A percentile compares a stretch with the other conserved stretches of the same genome.
phyloP scores from a whole-genome alignment of 2,329 filamentous ascomycete species.

The Sphaerulina vaccinii region DNA sequence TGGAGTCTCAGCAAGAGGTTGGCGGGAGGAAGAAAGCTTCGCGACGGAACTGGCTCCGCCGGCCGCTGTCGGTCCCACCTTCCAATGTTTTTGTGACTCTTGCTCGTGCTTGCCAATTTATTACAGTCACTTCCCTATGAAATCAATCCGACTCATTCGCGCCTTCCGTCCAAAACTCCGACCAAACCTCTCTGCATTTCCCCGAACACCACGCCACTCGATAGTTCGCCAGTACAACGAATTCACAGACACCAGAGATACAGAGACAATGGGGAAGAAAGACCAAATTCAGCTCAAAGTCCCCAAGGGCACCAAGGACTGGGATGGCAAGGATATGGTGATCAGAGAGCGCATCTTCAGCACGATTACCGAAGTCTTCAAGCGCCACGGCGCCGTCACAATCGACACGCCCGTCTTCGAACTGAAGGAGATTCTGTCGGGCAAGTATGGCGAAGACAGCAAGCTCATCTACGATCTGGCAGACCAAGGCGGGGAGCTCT shows the following conservation, averaged over 20 bases:
- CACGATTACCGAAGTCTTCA: slow-evolving; percentile 75
- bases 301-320: slow-evolving; percentile 89
- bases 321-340: slow-evolving; percentile 74
- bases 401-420: slow-evolving; percentile 85
- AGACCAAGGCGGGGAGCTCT: slow-evolving; percentile 83
- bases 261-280: slow-evolving; percentile 29
- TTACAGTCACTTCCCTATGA: neutral
- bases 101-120: neutral
- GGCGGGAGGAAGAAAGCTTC: slow-evolving; percentile 2
- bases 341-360: slow-evolving; percentile 77
- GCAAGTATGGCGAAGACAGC: slow-evolving; percentile 89
- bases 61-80: neutral
- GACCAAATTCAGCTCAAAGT: slow-evolving; percentile 69
- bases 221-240: neutral
- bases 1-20: neutral
- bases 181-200: neutral
- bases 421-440: slow-evolving; percentile 78
- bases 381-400: slow-evolving; percentile 75
- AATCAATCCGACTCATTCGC: neutral
- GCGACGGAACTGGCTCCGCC: neutral
- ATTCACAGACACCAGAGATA: neutral
- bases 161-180: slow-evolving; percentile 5
- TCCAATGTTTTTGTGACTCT: neutral
- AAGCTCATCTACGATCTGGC: slow-evolving; percentile 89
- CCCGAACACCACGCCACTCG: neutral